These are phyloP conservation scores for Mycothermus thermophilus DNA, from an alignment of 495 filamentous ascomycete genomes.

Conservation along the genomic window DNA sequence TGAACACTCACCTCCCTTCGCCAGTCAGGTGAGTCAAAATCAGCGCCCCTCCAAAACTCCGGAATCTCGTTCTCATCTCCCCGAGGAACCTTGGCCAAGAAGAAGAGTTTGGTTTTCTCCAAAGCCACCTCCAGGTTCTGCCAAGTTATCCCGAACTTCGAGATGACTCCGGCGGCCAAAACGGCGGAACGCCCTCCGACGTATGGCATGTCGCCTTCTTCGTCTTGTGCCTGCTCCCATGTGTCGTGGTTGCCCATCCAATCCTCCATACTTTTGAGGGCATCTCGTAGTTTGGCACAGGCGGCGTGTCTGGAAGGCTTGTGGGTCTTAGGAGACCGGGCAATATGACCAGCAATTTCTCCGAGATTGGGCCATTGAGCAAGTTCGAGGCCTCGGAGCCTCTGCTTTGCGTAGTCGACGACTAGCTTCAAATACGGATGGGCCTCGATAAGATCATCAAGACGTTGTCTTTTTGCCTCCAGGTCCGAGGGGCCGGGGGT, in stretches of 20 bases:
- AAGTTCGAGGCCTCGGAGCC: too few species aligned
- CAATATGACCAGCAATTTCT: neutral
- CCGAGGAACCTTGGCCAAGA: neutral
- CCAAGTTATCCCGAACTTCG: too few species aligned
- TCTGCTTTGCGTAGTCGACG: too few species aligned
- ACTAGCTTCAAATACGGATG: too few species aligned
- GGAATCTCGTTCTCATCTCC: neutral
- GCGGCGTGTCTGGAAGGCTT: neutral
- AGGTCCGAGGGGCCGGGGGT: too few species aligned
- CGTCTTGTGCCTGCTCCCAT: neutral
- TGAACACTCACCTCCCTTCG: too few species aligned
- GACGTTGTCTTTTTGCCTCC: too few species aligned
- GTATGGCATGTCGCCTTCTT: constrained; percentile 1
- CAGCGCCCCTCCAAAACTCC: neutral
- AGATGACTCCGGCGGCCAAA: constrained; percentile 1
- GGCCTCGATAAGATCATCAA: too few species aligned
- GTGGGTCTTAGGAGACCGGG: neutral
- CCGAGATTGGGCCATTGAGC: constrained; percentile 3
- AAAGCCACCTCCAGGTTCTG: neutral
- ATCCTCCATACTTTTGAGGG: neutral
- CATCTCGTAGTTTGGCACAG: neutral
- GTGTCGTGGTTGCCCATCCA: neutral
- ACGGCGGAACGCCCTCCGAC: neutral
- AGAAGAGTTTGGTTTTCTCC: neutral
- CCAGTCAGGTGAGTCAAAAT: neutral